phyloP scores from a whole-genome alignment of 148 eudicot species.

The Chenopodium quinoa region DNA sequence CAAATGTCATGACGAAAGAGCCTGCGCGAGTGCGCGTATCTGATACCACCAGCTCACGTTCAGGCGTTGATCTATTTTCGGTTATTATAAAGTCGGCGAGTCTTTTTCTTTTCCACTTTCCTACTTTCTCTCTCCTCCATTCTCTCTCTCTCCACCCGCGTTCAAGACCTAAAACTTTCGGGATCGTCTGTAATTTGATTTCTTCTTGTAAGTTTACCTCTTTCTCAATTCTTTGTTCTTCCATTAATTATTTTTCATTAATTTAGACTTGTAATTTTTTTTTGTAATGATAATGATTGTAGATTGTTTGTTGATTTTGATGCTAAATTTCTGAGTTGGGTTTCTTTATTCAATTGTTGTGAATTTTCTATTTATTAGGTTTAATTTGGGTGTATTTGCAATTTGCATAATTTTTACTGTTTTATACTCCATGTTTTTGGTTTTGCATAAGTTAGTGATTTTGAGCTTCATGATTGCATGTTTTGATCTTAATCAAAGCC shows the following conservation, averaged over 20 bases:
- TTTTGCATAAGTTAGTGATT: not conserved
- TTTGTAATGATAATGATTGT: no score
- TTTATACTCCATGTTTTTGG: not conserved
- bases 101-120: not conserved
- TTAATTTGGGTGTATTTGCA: not conserved
- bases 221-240: not conserved
- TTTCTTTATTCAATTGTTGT: no score
- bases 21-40: no score
- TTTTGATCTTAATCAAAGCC: not conserved
- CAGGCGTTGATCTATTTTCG: no score
- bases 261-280: no score
- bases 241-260: no score
- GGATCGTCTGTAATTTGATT: not conserved
- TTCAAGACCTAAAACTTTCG: not conserved
- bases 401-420: not conserved
- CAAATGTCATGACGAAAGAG: no score
- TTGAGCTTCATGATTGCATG: not conserved
- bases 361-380: not conserved
- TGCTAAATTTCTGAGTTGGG: not conserved
- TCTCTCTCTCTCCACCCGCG: not conserved
- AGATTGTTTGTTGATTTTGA: not conserved
- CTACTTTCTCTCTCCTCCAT: not conserved
- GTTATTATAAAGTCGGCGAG: not conserved
- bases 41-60: no score
- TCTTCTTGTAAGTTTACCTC: not conserved